phyloP scores from a whole-genome alignment of 208 protist species.

The Leishmania major region DNA sequence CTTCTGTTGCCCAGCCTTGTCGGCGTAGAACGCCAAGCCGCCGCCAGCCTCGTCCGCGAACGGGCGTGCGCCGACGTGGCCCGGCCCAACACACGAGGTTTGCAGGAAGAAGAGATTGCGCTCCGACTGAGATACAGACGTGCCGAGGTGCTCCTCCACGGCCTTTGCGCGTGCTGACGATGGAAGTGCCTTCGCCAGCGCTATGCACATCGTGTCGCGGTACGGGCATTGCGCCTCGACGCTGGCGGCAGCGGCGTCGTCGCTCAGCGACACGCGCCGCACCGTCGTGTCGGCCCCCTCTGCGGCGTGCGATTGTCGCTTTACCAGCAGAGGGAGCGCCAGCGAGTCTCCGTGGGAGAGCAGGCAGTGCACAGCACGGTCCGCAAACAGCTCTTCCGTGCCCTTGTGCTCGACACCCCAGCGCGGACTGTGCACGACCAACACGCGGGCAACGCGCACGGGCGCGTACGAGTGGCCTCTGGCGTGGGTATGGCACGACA shows the following conservation, averaged over 20 bases:
- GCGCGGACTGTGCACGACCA: constrained; percentile 54
- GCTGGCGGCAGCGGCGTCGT: neutral
- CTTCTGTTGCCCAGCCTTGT: constrained; percentile 48
- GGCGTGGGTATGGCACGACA: neutral
- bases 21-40: constrained; percentile 71
- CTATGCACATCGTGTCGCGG: constrained; percentile 53
- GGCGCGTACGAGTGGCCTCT: constrained; percentile 22
- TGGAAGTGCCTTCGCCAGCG: constrained; percentile 38
- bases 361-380: constrained; percentile 42
- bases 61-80: constrained; percentile 35
- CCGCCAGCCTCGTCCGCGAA: constrained; percentile 12
- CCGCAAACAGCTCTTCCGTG: constrained; percentile 31
- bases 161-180: constrained; percentile 13
- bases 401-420: constrained; percentile 49
- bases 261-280: constrained; percentile 11
- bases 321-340: constrained; percentile 54
- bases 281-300: constrained; percentile 18
- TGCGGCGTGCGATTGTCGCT: constrained; percentile 19
- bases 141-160: constrained; percentile 39
- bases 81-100: constrained; percentile 59
- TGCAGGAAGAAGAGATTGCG: constrained; percentile 70
- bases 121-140: constrained; percentile 23
- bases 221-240: constrained; percentile 14
- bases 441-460: constrained; percentile 55
- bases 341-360: constrained; percentile 58